Evolutionary conservation across 345 rosid species (phyloP).

Genomic region (Chamaenerion angustifolium): DNA sequence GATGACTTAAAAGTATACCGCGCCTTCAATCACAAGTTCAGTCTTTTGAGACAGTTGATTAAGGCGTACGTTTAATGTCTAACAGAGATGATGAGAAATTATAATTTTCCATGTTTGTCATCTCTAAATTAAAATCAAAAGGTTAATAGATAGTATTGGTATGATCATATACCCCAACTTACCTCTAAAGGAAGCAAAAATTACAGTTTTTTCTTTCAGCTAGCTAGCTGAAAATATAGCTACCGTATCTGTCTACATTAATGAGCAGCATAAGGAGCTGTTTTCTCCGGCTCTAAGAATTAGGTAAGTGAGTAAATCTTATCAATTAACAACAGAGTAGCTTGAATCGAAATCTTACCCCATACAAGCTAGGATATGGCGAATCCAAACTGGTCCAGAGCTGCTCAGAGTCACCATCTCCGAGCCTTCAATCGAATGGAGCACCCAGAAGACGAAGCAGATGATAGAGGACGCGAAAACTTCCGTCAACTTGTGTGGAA

Average conservation of each 20-base stretch:
- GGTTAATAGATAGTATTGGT: not conserved
- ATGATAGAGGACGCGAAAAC: not conserved
- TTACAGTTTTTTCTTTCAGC: no score
- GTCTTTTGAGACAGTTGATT: no score
- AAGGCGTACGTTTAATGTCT: no score
- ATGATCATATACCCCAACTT: no score
- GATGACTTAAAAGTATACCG: no score
- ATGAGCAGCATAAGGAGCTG: no score
- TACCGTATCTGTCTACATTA: no score
- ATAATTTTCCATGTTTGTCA: not conserved
- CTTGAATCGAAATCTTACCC: slow-evolving; percentile 23
- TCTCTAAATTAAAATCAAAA: not conserved
- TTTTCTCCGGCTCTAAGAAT: not conserved
- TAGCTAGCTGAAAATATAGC: no score
- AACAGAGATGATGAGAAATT: no score
- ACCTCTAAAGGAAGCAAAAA: no score
- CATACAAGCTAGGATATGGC: slow-evolving; percentile 37
- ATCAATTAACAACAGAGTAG: not conserved
- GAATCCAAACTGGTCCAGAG: slow-evolving; percentile 32
- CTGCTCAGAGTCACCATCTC: slow-evolving; percentile 24
- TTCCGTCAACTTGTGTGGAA: not conserved
- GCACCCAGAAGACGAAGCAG: not conserved
- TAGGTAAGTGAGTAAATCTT: not conserved
- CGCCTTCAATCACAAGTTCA: no score
- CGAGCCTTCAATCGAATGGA: no score